phyloP scores from a whole-genome alignment of 495 filamentous ascomycete species.

The Penicillium manginii region DNA sequence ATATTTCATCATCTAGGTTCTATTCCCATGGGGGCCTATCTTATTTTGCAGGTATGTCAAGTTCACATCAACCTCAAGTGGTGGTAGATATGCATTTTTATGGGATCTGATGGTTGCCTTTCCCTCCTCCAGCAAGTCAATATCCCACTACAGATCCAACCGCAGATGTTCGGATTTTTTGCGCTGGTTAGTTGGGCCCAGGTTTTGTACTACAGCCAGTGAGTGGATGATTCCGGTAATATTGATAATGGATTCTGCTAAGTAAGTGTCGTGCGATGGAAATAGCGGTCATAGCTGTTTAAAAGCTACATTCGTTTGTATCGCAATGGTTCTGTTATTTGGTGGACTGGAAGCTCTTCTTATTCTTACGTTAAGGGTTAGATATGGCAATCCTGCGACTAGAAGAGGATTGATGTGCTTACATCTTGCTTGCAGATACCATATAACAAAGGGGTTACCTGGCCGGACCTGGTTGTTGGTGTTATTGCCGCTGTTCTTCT shows the following conservation, averaged over 20 bases:
- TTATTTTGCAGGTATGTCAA: slow-evolving; percentile 53
- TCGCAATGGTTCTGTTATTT: slow-evolving; percentile 48
- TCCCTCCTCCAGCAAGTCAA: slow-evolving; percentile 63
- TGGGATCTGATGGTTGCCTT: too few relatives aligned
- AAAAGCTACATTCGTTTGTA: slow-evolving; percentile 51
- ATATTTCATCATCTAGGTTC: slow-evolving; percentile 32
- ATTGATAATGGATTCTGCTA: too few relatives aligned
- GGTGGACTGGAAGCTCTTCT: slow-evolving; percentile 63
- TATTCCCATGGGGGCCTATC: slow-evolving; percentile 59
- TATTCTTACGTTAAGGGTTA: slow-evolving; percentile 64
- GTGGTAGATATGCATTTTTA: background rate
- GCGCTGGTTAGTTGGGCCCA: slow-evolving; percentile 71
- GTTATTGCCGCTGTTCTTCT: slow-evolving; percentile 63
- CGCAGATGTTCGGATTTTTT: slow-evolving; percentile 68
- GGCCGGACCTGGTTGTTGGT: slow-evolving; percentile 64
- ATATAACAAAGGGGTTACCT: slow-evolving; percentile 56
- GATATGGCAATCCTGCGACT: slow-evolving; percentile 1
- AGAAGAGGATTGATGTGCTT: background rate
- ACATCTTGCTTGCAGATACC: slow-evolving; percentile 37
- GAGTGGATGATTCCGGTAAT: slow-evolving; percentile 14
- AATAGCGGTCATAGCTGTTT: slow-evolving; percentile 53
- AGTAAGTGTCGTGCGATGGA: background rate
- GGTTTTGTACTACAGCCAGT: slow-evolving; percentile 65
- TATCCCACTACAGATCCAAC: slow-evolving; percentile 73
- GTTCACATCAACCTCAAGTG: too few relatives aligned